These are phyloP conservation scores for Boletus rubropictus DNA, from an alignment of 768 basidiomycete species.

Conservation along the genomic window DNA sequence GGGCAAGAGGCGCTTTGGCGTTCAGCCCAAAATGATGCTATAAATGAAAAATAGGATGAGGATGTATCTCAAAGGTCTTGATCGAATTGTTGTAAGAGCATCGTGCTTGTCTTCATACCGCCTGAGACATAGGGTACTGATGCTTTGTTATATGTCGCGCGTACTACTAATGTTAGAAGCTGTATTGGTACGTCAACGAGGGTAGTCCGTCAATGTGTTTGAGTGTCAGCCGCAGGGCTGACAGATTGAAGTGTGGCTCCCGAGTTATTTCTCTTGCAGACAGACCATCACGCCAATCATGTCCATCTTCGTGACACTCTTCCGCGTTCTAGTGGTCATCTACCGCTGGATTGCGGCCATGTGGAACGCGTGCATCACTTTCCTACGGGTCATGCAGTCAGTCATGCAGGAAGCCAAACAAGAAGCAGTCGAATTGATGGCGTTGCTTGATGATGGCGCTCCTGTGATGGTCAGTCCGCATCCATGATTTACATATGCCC, in stretches of 20 bases:
- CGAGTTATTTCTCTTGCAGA: not conserved
- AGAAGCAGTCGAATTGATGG: constrained; percentile 16
- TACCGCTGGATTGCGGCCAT: not conserved
- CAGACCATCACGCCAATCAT: constrained; percentile 2
- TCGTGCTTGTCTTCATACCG: not conserved
- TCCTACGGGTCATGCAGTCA: constrained; percentile 10
- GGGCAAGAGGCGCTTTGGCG: not conserved
- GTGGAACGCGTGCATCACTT: constrained; percentile 13
- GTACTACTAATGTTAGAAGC: not conserved
- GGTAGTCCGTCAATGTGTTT: not conserved
- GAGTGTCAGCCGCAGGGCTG: constrained; percentile 4
- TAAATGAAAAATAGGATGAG: not conserved
- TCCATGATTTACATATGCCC: not conserved
- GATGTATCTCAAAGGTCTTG: not conserved
- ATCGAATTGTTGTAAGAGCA: not conserved
- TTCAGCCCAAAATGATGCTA: too few relatives aligned
- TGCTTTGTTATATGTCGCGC: not conserved
- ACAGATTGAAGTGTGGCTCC: not conserved
- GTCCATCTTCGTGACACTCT: constrained; percentile 3
- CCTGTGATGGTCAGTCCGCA: constrained; percentile 9
- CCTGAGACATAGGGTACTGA: not conserved
- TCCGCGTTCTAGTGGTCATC: not conserved
- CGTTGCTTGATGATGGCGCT: constrained; percentile 5
- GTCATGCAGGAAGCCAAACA: constrained; percentile 10
- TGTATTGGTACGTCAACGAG: constrained; percentile 1